Base-by-base conservation (phyloP, 306 rosid species). In the Prunus mira region DNA sequence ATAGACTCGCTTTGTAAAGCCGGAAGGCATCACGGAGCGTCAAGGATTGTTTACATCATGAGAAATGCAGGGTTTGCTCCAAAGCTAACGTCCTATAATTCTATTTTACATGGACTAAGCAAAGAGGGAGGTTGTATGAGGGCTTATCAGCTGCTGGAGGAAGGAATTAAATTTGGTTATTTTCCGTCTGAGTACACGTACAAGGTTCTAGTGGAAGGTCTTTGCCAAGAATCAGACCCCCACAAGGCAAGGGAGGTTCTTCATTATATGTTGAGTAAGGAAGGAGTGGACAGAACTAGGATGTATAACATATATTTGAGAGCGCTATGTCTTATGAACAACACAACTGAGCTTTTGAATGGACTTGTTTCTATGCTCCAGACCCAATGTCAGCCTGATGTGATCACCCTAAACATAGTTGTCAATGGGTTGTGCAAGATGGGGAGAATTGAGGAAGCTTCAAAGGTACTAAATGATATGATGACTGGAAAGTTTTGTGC, bases 1-100 rank as follows among this genome's bases (percentile, higher is more conserved):
- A 88, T 94, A 41, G 95, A 94, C 74, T 94, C 98, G n/a, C 91
- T 90, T 24, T 94, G 98, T 67, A 90, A 86, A 77, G 85, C 81
- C 24, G 84, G 86, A 72, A 87, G 91, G 69, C 60, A 86, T 89
- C 88, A 92, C 67, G 95, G 86, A 38, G 89, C 96, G 17, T 86
- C 93, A 8, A 89, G 98, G 84, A 82, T 94, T 78, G 91, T 84
- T 45, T 92, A 92, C 43, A 62, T 88, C 30, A 89, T 94, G 98
- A 89, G 87, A 85, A 89, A 75, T 61, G 83, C 76, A 69, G 91
- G 96, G 11, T 72, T 90, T 46, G 62, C 79, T 77, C 98, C 97
- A 0, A 87, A 89, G 46, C 12, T 71, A 1, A 84, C 84, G 49
- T 85, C 92, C 0, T 90, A 87, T 81, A 90, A 90, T 82, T 65